Evolutionary conservation across 208 protist genomes (phyloP), one percentile per base, ranked within the genome.

Genomic region (Naegleria gruberi): DNA sequence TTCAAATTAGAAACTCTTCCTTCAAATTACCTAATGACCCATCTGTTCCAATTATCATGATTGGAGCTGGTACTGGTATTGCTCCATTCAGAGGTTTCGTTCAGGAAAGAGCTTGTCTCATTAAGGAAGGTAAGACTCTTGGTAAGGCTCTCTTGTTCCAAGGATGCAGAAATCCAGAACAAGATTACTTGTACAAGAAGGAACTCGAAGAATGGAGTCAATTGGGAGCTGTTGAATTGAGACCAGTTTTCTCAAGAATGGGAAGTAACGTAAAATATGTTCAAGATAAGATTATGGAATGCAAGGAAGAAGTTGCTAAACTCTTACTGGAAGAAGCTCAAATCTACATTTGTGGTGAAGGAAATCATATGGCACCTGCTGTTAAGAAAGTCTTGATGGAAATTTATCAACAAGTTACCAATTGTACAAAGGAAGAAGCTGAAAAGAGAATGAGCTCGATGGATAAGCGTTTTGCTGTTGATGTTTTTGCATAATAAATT

Each of bases 71-170:
- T 43, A 94, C 93, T 17, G 93, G 93, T 55, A 57, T 93, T 5
- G 93, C 93, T 0, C 93, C 93, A 45, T 93, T 94, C 89, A 42
- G 90, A 57, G 93, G 93, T 74, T 94, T 94, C 85, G 15, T 94
- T 30, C 92, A 94, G 82, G 90, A 94, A 37, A 77, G 92, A 43
- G 6, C 6, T n/a, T 6, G 7, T 44, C 7, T 43, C 4, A 40
- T 44, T 17, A 17, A 3, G 7, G 3, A 83, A n/a, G 77, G 40
- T 30, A 2, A 19, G 23, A 37, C 6, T 8, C 41, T 83, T 10
- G 77, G 77, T 43, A 2, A 3, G 6, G 77, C 77, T 44, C n/a
- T 83, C 2, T 44, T 83, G 2, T 83, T 83, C 34, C 19, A 45
- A 44, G 77, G 77, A 44, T 43, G 6, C 77, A 83, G 77, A 83